phyloP scores from a whole-genome alignment of 768 basidiomycete species.

The Boletellus emodensis region DNA sequence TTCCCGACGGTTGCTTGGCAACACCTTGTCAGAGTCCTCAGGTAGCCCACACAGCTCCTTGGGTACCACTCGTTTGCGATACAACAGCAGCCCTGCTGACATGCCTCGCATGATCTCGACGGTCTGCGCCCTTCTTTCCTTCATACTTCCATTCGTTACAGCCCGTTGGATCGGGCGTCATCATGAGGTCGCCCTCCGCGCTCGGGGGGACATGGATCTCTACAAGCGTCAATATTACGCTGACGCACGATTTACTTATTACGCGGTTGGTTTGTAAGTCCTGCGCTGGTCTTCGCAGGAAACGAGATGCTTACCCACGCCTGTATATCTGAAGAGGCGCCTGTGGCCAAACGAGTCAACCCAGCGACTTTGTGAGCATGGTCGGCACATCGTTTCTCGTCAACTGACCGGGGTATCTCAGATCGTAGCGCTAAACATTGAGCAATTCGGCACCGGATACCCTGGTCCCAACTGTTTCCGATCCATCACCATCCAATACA shows the following conservation, averaged over 20 bases:
- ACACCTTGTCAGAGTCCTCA: slow-evolving; percentile 10
- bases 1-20: slow-evolving; percentile 10
- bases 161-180: slow-evolving; percentile 39
- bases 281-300: neutral
- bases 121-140: slow-evolving; percentile 34
- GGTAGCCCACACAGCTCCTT: slow-evolving; percentile 8
- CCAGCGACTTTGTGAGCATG: slow-evolving; percentile 44
- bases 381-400: neutral
- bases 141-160: slow-evolving; percentile 33
- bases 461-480: slow-evolving; percentile 65
- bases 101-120: slow-evolving; percentile 23
- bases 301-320: slow-evolving; percentile 3
- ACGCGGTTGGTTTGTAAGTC: slow-evolving; percentile 50
- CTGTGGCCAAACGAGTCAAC: slow-evolving; percentile 48
- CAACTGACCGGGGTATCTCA: slow-evolving; percentile 18
- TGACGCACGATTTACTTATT: slow-evolving; percentile 49
- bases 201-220: slow-evolving; percentile 38
- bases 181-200: slow-evolving; percentile 47
- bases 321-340: slow-evolving; percentile 43
- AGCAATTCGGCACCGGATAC: slow-evolving; percentile 56
- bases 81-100: neutral
- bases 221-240: slow-evolving; percentile 35
- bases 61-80: slow-evolving; percentile 19
- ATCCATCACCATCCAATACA: slow-evolving; percentile 55
- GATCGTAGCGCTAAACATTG: slow-evolving; percentile 52